Conservation (phyloP, 1,284 basidiomycete species). For the Tilletia horrida region DNA sequence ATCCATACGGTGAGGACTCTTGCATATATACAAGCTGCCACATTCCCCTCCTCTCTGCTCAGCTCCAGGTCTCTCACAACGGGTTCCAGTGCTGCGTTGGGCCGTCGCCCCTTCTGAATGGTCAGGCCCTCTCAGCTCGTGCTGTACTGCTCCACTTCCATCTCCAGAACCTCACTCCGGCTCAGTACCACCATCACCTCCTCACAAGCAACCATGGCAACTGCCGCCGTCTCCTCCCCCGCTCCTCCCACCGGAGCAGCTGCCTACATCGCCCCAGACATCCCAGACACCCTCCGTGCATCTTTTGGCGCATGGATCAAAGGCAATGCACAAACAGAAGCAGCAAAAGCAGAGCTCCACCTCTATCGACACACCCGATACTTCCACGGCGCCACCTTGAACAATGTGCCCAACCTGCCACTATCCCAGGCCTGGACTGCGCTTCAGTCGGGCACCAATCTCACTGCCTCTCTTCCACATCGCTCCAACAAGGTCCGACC, state of each 20-base stretch:
- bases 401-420: slow-evolving; percentile 22
- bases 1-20: too few species aligned
- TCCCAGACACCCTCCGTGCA: slow-evolving; percentile 37
- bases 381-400: slow-evolving; percentile 24
- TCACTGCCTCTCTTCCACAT: background rate
- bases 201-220: background rate
- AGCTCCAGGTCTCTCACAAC: too few species aligned
- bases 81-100: too few species aligned
- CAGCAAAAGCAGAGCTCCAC: slow-evolving; percentile 26
- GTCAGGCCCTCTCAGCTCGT: too few species aligned
- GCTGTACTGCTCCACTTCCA: too few species aligned
- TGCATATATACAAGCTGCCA: too few species aligned
- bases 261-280: slow-evolving; percentile 32
- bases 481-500: background rate
- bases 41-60: too few species aligned
- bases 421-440: slow-evolving; percentile 6
- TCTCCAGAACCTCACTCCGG: too few species aligned
- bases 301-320: slow-evolving; percentile 44
- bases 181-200: too few species aligned
- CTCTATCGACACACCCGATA: slow-evolving; percentile 26
- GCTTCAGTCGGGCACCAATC: background rate
- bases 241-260: slow-evolving; percentile 1
- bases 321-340: slow-evolving; percentile 27
- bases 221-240: background rate
- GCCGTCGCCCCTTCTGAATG: too few species aligned